phyloP scores from a whole-genome alignment of 495 filamentous ascomycete genomes.

The Penicillium simplicissimum region DNA sequence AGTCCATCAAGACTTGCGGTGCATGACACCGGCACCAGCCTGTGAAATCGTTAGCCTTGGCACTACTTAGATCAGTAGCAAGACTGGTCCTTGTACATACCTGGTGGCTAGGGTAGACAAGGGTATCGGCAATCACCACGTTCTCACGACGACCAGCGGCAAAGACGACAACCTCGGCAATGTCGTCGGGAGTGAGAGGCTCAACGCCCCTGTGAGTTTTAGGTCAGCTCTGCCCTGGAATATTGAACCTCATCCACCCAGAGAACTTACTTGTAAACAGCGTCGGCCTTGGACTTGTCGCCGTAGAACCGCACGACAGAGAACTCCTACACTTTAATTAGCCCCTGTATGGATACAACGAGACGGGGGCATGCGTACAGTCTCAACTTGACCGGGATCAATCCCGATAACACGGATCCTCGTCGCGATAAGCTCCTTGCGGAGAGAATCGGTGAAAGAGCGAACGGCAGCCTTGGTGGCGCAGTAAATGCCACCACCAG shows the following conservation, averaged over 20 bases:
- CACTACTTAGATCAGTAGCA: too few relatives aligned
- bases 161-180: slow-evolving; percentile 94
- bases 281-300: slow-evolving; percentile 92
- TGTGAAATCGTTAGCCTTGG: slow-evolving; percentile 8
- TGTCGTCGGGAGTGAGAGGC: slow-evolving; percentile 92
- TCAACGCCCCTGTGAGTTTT: slow-evolving; percentile 64
- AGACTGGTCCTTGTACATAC: slow-evolving; percentile 44
- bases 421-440: slow-evolving; percentile 85
- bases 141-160: slow-evolving; percentile 87
- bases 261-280: slow-evolving; percentile 80
- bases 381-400: slow-evolving; percentile 97
- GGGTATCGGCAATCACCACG: slow-evolving; percentile 89
- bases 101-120: slow-evolving; percentile 92
- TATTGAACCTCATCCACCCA: neutral
- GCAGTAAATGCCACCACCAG: slow-evolving; percentile 93
- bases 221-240: neutral
- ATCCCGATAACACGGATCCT: slow-evolving; percentile 89
- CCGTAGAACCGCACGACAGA: slow-evolving; percentile 90
- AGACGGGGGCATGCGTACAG: slow-evolving; percentile 44
- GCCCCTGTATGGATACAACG: neutral
- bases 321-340: slow-evolving; percentile 65
- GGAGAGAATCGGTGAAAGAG: slow-evolving; percentile 83
- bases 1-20: slow-evolving; percentile 27
- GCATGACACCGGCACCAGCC: slow-evolving; percentile 29
- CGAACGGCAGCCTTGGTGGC: slow-evolving; percentile 93